Evolutionary conservation across 805 yeast genomes (phyloP), one percentile per base, ranked within the genome.

Genomic region (Candida silvicultrix): DNA sequence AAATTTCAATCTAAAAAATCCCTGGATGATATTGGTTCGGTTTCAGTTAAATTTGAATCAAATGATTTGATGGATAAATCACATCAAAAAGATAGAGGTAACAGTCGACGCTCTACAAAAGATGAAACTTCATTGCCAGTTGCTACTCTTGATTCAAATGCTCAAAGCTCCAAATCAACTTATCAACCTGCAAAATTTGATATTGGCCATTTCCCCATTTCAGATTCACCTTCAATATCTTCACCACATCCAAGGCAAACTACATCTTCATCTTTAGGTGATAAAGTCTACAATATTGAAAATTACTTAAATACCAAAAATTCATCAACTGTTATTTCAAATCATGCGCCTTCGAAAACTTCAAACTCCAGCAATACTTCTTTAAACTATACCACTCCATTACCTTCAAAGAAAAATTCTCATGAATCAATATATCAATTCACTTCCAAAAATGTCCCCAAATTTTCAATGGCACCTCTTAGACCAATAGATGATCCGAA

Each of bases 401-500:
- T 49, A 11, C 48, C 56, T 8, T 54, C 60, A 19, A 54, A 56
- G 37, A 52, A 57, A 45, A 48, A 46, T 36, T 55, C 61, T 0
- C 48, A 53, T 20, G 58, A 54, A 18, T 56, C 59, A 18, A 50
- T 57, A 6, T 25, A 40, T 40, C 19, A 31, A 14, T 29, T 50
- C 16, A 46, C 49, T 15, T 44, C 52, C 1, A 52, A 47, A 29
- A 56, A 51, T 34, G 38, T 39, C 1, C 56, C 57, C 2, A 45
- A 53, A 10, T 52, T 56, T 42, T 50, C 49, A 15, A 40, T 50
- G 46, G 48, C 49, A 1, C 64, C 64, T 11, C 43, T 83, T 19
- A 81, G 80, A 56, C 89, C 84, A 56, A 77, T 85, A 47, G 77
- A 82, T 45, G 81, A 81, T 37, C 84, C 82, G 52, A 73, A 84